A percentile compares a stretch with the other conserved stretches of the same genome.
Conservation (phyloP, 768 basidiomycete species). For the Lactifluus subvellereus region DNA sequence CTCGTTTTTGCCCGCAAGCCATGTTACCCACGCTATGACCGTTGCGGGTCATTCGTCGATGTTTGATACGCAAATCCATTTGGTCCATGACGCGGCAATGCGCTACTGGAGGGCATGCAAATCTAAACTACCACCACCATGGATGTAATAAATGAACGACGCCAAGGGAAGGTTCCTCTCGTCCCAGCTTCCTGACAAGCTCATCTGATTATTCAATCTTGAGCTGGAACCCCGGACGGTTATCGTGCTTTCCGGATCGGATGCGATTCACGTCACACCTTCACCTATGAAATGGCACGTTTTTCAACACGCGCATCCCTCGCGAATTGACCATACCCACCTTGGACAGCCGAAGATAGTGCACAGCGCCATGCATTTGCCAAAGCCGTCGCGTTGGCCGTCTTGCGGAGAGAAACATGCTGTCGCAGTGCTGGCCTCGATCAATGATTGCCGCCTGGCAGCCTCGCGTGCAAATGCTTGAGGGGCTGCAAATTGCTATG, state of each 20-base stretch:
- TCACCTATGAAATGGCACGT: conserved; percentile 11
- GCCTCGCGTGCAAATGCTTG: conserved; percentile 15
- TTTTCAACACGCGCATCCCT: conserved; percentile 22
- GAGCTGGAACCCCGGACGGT: neutral
- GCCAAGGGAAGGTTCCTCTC: neutral
- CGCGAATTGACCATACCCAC: conserved; percentile 8
- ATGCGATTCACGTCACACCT: neutral
- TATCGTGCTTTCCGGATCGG: neutral
- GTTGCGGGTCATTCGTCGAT: neutral
- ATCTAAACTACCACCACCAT: neutral
- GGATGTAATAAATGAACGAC: neutral
- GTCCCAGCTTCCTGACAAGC: neutral
- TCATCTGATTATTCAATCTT: neutral
- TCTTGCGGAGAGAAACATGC: conserved; percentile 15
- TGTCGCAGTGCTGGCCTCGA: conserved; percentile 20
- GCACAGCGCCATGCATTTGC: neutral
- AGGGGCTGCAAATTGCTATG: neutral
- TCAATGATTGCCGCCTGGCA: conserved; percentile 22
- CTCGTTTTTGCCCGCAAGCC: neutral
- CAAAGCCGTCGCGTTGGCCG: conserved; percentile 5
- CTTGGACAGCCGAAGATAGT: neutral
- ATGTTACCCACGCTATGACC: neutral
- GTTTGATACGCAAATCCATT: neutral
- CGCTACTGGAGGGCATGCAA: neutral
- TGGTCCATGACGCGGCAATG: neutral